These are phyloP conservation scores for Chionographis japonica DNA, from an alignment of 106 monocot genomes.

Conservation along the genomic window DNA sequence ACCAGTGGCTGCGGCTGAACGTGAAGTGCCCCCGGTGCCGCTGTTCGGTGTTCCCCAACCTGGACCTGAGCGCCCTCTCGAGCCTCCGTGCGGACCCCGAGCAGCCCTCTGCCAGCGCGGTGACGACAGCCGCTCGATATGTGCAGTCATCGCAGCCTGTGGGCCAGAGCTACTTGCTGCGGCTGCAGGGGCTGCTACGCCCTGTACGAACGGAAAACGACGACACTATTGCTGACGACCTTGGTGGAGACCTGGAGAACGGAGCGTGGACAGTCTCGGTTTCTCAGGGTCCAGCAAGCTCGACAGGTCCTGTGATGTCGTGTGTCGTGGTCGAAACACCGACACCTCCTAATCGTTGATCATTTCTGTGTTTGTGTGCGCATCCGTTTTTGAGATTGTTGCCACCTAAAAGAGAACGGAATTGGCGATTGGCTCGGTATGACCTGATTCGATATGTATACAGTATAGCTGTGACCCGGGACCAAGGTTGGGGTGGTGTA, in stretches of 20 bases:
- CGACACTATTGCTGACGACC: not conserved
- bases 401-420: too few species aligned
- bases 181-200: slow-evolving; percentile 61
- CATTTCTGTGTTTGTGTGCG: too few species aligned
- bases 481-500: too few species aligned
- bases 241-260: slow-evolving; percentile 11
- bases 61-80: slow-evolving; percentile 86
- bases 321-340: slow-evolving; percentile 16
- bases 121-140: slow-evolving; percentile 28
- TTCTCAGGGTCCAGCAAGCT: slow-evolving; percentile 8
- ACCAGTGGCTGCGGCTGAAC: slow-evolving; percentile 93
- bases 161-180: slow-evolving; percentile 62
- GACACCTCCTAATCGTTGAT: slow-evolving; percentile 7
- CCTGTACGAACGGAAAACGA: slow-evolving; percentile 27
- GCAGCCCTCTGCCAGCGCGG: slow-evolving; percentile 18
- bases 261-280: slow-evolving; percentile 15
- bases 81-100: slow-evolving; percentile 51
- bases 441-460: too few species aligned
- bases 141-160: slow-evolving; percentile 35
- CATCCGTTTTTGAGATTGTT: too few species aligned
- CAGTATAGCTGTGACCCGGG: too few species aligned
- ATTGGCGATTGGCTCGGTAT: too few species aligned
- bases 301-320: slow-evolving; percentile 7
- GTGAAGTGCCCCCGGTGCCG: slow-evolving; percentile 96
- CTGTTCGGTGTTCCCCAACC: slow-evolving; percentile 95